Percentiles rank a stretch among this genome's conserved stretches.
Evolutionary conservation across 352 stramenopile species (phyloP).

Genomic region (Elongisporangium anandrum): DNA sequence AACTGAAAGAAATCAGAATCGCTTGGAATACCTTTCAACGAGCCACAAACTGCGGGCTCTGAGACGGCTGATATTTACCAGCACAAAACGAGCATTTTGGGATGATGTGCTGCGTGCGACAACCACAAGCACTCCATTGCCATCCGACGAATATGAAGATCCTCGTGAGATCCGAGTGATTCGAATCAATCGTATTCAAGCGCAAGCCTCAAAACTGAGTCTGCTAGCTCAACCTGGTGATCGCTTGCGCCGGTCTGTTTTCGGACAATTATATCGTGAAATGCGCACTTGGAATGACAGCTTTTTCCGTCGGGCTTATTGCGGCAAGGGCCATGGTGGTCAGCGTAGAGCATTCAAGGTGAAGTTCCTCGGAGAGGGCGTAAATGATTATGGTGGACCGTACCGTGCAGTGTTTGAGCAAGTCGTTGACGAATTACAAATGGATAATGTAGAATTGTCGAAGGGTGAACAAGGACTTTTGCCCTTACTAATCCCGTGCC

Average conservation of each 20-base stretch:
- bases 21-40: conserved; percentile 58
- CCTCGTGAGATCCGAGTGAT: conserved; percentile 97
- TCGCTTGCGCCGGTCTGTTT: conserved; percentile 91
- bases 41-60: conserved; percentile 72
- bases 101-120: conserved; percentile 92
- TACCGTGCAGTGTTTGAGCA: conserved; percentile 98
- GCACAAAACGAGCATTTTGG: conserved; percentile 93
- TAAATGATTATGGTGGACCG: conserved; percentile 98
- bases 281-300: conserved; percentile 93
- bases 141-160: conserved; percentile 98
- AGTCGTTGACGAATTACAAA: conserved; percentile 93
- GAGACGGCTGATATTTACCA: conserved; percentile 85
- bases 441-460: conserved; percentile 83
- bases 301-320: conserved; percentile 94
- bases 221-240: conserved; percentile 85
- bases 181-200: conserved; percentile 96
- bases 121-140: conserved; percentile 94
- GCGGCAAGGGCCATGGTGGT: conserved; percentile 95
- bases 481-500: conserved; percentile 85
- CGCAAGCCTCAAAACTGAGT: conserved; percentile 84
- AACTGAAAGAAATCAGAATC: conserved; percentile 9
- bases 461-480: conserved; percentile 86
- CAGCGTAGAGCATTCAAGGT: conserved; percentile 99
- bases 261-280: conserved; percentile 97
- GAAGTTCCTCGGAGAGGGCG: conserved; percentile 98